Base-by-base conservation (phyloP, 2,329 filamentous ascomycete species). In the Drechslera avenae region DNA sequence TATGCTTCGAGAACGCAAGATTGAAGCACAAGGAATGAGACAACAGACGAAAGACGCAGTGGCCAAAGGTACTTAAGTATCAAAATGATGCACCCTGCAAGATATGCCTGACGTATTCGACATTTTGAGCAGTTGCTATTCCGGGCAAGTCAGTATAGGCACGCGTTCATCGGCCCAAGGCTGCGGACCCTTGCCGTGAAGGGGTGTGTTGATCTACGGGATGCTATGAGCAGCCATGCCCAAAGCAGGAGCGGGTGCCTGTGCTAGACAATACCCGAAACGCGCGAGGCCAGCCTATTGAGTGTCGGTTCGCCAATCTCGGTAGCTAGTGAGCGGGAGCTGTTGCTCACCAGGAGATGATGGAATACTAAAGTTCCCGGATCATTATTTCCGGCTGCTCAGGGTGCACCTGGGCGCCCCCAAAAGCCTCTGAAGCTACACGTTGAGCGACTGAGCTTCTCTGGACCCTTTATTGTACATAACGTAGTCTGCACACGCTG, bases 61-160 rank as follows among this genome's bases (percentile, higher is more conserved):
- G 21, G 30, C 18, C 26, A 4, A 14, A 32, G 10, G 28, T 19
- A 23, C 40, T 44, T 49, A 52, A 52, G 45, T 52, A 52, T 12
- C 7, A 10, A 35, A 21, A 14, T 12, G 21, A 10, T 34, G 21
- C 18, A 14, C 12, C 12, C n/a, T 16, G 16, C 30, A 40, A 28
- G 9, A 13, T 10, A 49, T 34, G 35, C 18, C 12, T 34, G 30
- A 28, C 34, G 39, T 32, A 18, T 17, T 49, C 33, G 39, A 33
- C 34, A 14, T 33, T 14, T 52, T 23, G 19, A 31, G 23, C 35
- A 10, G 5, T 12, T 8, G 21, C 18, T 23, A 18, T 26, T 32
- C 26, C 18, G 18, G 18, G 9, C 12, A 21, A 19, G 30, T 14
- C 12, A 26, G 23, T 33, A 18, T 36, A 12, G 19, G 40, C 37